A percentile compares a stretch with the other conserved stretches of the same genome.
Evolutionary conservation across 2,329 filamentous ascomycete genomes (phyloP).

Genomic region (Lasiodiplodia gonubiensis): DNA sequence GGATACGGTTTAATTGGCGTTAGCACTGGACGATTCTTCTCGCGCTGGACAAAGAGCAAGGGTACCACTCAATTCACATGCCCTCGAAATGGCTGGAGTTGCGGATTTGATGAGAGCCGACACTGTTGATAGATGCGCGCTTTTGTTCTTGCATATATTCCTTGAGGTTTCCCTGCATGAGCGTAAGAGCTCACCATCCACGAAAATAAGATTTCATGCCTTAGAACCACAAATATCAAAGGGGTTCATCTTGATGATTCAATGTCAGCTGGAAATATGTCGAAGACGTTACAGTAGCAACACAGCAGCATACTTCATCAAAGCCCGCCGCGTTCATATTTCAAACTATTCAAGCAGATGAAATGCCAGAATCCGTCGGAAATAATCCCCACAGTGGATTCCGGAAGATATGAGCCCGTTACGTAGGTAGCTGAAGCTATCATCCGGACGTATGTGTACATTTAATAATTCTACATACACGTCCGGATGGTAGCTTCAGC

Average conservation of each 20-base stretch:
- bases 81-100: background rate
- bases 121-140: background rate
- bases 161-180: no score
- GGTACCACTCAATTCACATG: slow-evolving; percentile 2
- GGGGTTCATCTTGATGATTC: no score
- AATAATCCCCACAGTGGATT: background rate
- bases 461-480: no score
- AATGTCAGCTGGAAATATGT: no score
- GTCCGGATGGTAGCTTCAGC: no score
- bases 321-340: no score
- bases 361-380: background rate
- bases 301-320: no score
- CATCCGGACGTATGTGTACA: no score
- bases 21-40: background rate
- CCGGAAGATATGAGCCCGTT: no score
- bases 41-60: background rate
- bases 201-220: background rate
- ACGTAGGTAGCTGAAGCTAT: no score
- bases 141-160: background rate
- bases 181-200: background rate
- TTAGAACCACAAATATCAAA: background rate
- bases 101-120: background rate
- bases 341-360: background rate
- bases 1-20: slow-evolving; percentile 8
- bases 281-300: no score